A percentile compares a stretch with the other conserved stretches of the same genome.
Conservation (phyloP, 768 basidiomycete species). For the Amanita rubescens region DNA sequence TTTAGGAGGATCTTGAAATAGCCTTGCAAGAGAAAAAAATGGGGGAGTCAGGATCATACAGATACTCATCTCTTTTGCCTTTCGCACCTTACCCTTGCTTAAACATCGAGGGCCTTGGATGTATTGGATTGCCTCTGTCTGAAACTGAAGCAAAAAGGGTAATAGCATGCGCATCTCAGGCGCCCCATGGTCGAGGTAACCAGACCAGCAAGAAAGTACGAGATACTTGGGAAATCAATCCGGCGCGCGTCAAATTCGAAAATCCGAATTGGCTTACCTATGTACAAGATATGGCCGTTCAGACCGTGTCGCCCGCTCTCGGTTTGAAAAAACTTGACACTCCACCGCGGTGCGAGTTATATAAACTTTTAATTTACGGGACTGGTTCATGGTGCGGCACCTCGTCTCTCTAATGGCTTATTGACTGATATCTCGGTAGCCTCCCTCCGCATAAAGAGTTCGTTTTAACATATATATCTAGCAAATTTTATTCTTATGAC, state of each 20-base stretch:
- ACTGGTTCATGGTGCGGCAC: slow-evolving; percentile 39
- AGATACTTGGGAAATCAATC: slow-evolving; percentile 47
- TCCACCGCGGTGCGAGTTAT: slow-evolving; percentile 30
- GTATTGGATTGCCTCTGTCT: slow-evolving; percentile 35
- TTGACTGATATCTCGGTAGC: slow-evolving; percentile 14
- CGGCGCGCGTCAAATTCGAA: slow-evolving; percentile 27
- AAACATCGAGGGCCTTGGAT: slow-evolving; percentile 30
- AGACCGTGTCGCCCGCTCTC: slow-evolving; percentile 26
- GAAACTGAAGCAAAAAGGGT: slow-evolving; percentile 31
- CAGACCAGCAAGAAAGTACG: slow-evolving; percentile 35
- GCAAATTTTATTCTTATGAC: neutral
- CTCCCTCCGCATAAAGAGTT: slow-evolving; percentile 43
- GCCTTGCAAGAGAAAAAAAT: too few relatives aligned
- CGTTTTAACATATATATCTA: slow-evolving; percentile 9
- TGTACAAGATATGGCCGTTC: slow-evolving; percentile 17
- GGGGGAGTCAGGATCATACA: slow-evolving; percentile 1
- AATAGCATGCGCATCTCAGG: slow-evolving; percentile 26
- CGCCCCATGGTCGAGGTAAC: slow-evolving; percentile 40
- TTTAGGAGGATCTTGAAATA: too few relatives aligned
- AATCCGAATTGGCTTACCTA: slow-evolving; percentile 34
- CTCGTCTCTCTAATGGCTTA: neutral
- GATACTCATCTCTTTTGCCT: slow-evolving; percentile 11
- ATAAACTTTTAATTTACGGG: slow-evolving; percentile 43
- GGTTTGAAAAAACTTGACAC: slow-evolving; percentile 25
- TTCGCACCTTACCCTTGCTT: slow-evolving; percentile 35